phyloP scores from a whole-genome alignment of 371 early-diverging fungal species.

The Saksenaea vasiformis region DNA sequence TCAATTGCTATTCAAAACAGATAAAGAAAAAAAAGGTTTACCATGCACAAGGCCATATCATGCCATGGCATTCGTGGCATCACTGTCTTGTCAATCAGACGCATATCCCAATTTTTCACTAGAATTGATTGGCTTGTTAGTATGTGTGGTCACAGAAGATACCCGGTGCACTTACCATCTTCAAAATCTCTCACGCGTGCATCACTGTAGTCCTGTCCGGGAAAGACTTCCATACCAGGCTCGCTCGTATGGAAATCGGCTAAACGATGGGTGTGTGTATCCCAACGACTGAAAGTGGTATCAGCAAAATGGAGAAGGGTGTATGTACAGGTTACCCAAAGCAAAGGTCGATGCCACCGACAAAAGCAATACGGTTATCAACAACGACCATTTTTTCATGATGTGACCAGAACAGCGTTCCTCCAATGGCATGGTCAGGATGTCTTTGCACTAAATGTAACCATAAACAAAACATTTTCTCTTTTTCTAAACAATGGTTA shows the following conservation, averaged over 20 bases:
- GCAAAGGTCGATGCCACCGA: constrained; percentile 84
- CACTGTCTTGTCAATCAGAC: constrained; percentile 61
- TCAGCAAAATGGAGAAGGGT: background rate
- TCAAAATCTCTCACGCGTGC: constrained; percentile 88
- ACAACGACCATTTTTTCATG: constrained; percentile 82
- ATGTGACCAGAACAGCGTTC: constrained; percentile 77
- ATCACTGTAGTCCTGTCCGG: constrained; percentile 90
- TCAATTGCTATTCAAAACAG: background rate
- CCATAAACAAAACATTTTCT: background rate
- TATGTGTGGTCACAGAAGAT: background rate
- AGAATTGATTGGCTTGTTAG: constrained; percentile 32
- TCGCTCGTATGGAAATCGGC: constrained; percentile 51
- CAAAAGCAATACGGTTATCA: constrained; percentile 74
- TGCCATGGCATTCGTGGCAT: constrained; percentile 97
- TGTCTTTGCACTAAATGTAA: constrained; percentile 60
- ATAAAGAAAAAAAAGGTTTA: constrained; percentile 26
- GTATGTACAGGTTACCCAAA: constrained; percentile 55
- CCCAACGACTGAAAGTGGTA: constrained; percentile 85
- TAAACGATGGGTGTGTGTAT: constrained; percentile 56
- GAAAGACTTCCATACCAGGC: constrained; percentile 39
- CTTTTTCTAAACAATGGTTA: too few relatives aligned
- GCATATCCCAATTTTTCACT: constrained; percentile 63
- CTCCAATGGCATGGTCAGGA: constrained; percentile 69
- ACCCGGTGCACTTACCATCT: constrained; percentile 46
- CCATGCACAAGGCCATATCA: constrained; percentile 81